Evolutionary conservation across 2,329 filamentous ascomycete genomes (phyloP).

Genomic region (Zymoseptoria passerinii): DNA sequence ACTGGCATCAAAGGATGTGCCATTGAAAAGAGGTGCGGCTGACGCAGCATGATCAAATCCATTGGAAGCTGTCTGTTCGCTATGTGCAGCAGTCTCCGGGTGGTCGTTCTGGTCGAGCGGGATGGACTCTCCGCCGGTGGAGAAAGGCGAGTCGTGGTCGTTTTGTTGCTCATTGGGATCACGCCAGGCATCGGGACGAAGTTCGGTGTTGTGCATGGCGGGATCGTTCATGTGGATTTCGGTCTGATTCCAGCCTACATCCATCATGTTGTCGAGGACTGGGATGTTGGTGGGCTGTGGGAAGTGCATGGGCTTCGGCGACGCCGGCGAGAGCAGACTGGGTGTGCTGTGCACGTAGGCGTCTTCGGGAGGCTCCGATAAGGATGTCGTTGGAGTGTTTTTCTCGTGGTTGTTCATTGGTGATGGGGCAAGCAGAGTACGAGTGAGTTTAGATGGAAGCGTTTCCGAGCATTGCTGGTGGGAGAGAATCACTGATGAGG

Average conservation of each 20-base stretch:
- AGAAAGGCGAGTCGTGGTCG: constrained; percentile 13
- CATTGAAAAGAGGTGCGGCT: constrained; percentile 13
- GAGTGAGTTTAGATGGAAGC: neutral
- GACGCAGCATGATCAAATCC: constrained; percentile 8
- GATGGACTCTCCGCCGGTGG: constrained; percentile 12
- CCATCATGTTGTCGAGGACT: constrained; percentile 63
- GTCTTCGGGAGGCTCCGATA: constrained; percentile 41
- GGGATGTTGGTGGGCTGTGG: constrained; percentile 61
- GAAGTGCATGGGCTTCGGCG: constrained; percentile 61
- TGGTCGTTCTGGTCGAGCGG: neutral
- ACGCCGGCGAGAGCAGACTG: constrained; percentile 53
- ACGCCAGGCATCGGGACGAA: constrained; percentile 28
- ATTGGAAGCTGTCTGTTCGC: constrained; percentile 15
- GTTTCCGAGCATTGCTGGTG: neutral
- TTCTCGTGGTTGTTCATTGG: constrained; percentile 19
- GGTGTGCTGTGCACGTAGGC: constrained; percentile 56
- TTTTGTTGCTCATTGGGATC: constrained; percentile 22
- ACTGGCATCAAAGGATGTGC: constrained; percentile 16
- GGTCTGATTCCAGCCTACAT: constrained; percentile 61
- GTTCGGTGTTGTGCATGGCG: constrained; percentile 27
- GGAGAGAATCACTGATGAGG: neutral
- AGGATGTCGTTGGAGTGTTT: constrained; percentile 5
- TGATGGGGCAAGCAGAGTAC: constrained; percentile 5
- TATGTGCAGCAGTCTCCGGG: constrained; percentile 10
- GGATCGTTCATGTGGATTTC: constrained; percentile 45